Evolutionary conservation across 768 basidiomycete species (phyloP).

Genomic region (Hericium erinaceus): DNA sequence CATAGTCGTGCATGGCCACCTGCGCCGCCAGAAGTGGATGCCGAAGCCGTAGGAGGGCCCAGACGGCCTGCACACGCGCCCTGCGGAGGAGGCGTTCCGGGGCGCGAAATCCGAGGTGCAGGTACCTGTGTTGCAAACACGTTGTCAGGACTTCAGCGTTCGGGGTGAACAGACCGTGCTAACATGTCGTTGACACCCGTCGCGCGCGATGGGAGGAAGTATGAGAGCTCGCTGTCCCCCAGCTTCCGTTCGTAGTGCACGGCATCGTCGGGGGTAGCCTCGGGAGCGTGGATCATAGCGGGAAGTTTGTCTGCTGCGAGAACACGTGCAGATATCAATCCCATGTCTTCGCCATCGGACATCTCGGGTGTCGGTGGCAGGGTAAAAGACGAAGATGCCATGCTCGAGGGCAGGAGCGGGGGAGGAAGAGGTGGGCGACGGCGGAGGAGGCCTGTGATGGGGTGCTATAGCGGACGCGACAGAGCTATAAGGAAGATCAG

Average conservation of each 20-base stretch:
- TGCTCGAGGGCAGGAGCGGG: background rate
- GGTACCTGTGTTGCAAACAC: constrained; percentile 44
- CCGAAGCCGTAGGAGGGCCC: constrained; percentile 62
- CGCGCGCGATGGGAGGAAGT: constrained; percentile 71
- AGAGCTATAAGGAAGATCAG: background rate
- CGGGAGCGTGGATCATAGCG: background rate
- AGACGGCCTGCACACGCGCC: constrained; percentile 45
- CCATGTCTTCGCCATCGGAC: no score
- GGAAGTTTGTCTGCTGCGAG: background rate
- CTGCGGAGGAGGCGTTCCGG: constrained; percentile 32
- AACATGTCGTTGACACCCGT: constrained; percentile 85
- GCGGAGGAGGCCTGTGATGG: background rate
- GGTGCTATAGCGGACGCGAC: background rate
- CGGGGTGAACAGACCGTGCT: constrained; percentile 12
- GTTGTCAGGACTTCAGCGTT: background rate
- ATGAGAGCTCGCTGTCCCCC: constrained; percentile 71
- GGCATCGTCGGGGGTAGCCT: background rate
- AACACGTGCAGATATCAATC: no score
- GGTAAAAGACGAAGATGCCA: background rate
- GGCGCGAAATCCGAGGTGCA: constrained; percentile 61
- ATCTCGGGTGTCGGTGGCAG: no score
- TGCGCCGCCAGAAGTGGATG: constrained; percentile 66
- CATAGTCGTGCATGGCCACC: constrained; percentile 50
- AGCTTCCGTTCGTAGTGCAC: constrained; percentile 41
- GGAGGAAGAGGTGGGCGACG: background rate